phyloP scores from a whole-genome alignment of 768 basidiomycete genomes.

The Leucocoprinus birnbaumii region DNA sequence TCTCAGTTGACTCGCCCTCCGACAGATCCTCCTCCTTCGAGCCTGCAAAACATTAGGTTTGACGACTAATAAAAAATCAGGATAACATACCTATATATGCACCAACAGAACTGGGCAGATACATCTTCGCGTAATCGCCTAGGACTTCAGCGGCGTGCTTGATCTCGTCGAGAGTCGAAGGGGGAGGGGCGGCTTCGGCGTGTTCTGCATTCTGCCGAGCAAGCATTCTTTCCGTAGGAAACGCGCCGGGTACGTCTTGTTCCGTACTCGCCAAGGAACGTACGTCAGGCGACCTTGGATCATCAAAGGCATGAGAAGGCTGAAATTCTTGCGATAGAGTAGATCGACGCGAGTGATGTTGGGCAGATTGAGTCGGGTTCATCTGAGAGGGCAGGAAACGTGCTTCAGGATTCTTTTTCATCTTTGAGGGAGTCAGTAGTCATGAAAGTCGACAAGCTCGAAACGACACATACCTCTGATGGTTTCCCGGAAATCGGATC shows the following conservation, averaged over 20 bases:
- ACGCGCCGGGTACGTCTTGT: neutral
- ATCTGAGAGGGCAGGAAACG: neutral
- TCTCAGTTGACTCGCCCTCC: neutral
- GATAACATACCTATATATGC: neutral
- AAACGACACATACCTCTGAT: too few relatives aligned
- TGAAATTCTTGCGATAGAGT: too few relatives aligned
- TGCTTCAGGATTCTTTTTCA: neutral
- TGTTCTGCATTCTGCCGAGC: neutral
- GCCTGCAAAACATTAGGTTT: neutral
- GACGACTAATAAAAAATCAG: neutral
- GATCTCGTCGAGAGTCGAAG: neutral
- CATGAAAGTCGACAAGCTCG: too few relatives aligned
- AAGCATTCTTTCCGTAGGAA: neutral
- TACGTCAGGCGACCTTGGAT: neutral
- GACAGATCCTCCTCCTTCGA: neutral
- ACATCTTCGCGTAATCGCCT: slow-evolving; percentile 7
- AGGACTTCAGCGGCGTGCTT: neutral
- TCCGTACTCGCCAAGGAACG: neutral
- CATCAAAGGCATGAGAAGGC: neutral
- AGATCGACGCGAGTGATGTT: neutral
- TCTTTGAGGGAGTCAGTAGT: neutral
- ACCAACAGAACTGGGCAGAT: neutral
- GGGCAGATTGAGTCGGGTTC: neutral
- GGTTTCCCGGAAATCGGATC: neutral
- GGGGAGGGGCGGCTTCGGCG: neutral